phyloP scores from a whole-genome alignment of 768 basidiomycete genomes.

The Lentinula edodes region DNA sequence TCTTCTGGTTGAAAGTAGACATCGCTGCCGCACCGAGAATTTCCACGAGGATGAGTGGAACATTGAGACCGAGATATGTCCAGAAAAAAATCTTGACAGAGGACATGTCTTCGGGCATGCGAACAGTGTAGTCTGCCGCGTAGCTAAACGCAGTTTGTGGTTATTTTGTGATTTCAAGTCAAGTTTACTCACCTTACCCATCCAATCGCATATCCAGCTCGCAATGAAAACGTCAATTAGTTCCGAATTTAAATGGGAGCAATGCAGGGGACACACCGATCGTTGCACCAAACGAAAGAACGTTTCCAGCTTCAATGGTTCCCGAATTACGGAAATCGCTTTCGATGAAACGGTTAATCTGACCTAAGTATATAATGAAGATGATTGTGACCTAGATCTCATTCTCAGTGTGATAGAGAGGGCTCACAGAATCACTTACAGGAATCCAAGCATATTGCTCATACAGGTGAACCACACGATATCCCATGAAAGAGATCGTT shows the following conservation, averaged over 20 bases:
- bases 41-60: constrained; percentile 27
- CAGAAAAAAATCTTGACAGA: constrained; percentile 37
- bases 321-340: neutral
- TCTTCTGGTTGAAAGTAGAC: constrained; percentile 33
- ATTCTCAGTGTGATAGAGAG: neutral
- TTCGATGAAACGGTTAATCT: neutral
- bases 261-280: constrained; percentile 41
- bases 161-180: too few relatives aligned
- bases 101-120: constrained; percentile 26
- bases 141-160: constrained; percentile 18
- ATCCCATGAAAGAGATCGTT: neutral
- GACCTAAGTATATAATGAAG: constrained; percentile 2
- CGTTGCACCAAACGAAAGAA: constrained; percentile 45
- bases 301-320: constrained; percentile 17
- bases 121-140: constrained; percentile 52
- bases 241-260: neutral
- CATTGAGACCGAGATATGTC: constrained; percentile 44
- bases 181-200: neutral
- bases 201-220: constrained; percentile 4
- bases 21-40: constrained; percentile 42
- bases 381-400: neutral
- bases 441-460: constrained; percentile 4
- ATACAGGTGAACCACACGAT: constrained; percentile 2
- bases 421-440: neutral
- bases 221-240: neutral